phyloP scores from a whole-genome alignment of 2,329 filamentous ascomycete species.

The Nemania diffusa region DNA sequence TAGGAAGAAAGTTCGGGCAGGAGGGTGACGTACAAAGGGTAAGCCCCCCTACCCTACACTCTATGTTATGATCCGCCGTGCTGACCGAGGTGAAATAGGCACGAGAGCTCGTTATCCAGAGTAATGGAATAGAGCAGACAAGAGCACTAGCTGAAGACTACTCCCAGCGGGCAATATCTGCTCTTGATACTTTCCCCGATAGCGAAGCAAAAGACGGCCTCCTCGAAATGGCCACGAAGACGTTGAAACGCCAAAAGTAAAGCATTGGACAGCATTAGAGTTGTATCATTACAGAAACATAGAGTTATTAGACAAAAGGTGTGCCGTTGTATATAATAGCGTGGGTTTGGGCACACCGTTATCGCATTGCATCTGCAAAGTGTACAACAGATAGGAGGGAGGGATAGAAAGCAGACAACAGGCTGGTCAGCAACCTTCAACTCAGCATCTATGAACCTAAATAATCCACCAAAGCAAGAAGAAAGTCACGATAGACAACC shows the following conservation, averaged over 20 bases:
- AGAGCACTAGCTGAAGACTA: slow-evolving; percentile 91
- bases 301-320: slow-evolving; percentile 33
- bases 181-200: slow-evolving; percentile 87
- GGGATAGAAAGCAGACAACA: slow-evolving; percentile 15
- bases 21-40: slow-evolving; percentile 89
- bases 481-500: slow-evolving; percentile 8
- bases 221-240: slow-evolving; percentile 93
- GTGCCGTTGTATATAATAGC: slow-evolving; percentile 37
- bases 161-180: slow-evolving; percentile 83
- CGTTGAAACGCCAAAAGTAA: slow-evolving; percentile 87
- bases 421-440: slow-evolving; percentile 24
- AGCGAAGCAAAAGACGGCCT: slow-evolving; percentile 93
- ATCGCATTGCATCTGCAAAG: slow-evolving; percentile 27
- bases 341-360: slow-evolving; percentile 23
- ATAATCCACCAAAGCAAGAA: slow-evolving; percentile 14
- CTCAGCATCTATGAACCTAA: slow-evolving; percentile 26
- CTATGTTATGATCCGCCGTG: neutral
- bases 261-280: slow-evolving; percentile 30
- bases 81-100: slow-evolving; percentile 66
- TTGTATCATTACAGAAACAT: slow-evolving; percentile 37
- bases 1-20: slow-evolving; percentile 87
- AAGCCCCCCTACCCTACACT: slow-evolving; percentile 49
- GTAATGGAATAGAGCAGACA: slow-evolving; percentile 91
- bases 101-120: slow-evolving; percentile 82
- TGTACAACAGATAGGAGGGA: slow-evolving; percentile 25